Conservation (phyloP, 805 yeast species). For the Saccharomyces jurei region DNA sequence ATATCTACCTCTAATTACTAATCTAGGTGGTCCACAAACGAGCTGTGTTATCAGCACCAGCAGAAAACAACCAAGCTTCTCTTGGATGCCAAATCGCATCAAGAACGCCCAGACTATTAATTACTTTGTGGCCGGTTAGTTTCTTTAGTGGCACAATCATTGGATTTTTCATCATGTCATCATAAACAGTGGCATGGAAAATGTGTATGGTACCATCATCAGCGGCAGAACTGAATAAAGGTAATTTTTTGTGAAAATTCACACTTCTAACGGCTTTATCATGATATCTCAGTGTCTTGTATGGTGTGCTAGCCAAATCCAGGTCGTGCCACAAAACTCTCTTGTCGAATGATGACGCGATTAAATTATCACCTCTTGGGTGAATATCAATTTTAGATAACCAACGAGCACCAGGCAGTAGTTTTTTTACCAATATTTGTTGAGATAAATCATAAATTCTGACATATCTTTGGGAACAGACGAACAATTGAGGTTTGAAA, state of each 20-base stretch:
- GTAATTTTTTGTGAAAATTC: slow-evolving; percentile 77
- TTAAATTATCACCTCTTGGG: slow-evolving; percentile 90
- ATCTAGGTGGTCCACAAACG: slow-evolving; percentile 85
- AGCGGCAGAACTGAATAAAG: slow-evolving; percentile 87
- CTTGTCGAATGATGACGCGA: slow-evolving; percentile 90
- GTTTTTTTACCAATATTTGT: slow-evolving; percentile 74
- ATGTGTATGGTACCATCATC: slow-evolving; percentile 92
- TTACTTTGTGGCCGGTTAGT: slow-evolving; percentile 78
- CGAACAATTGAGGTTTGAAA: slow-evolving; percentile 85
- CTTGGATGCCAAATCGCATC: slow-evolving; percentile 92
- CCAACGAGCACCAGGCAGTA: slow-evolving; percentile 95
- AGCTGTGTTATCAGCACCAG: slow-evolving; percentile 96
- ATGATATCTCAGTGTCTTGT: slow-evolving; percentile 91
- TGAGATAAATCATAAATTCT: slow-evolving; percentile 84
- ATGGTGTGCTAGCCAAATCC: slow-evolving; percentile 82
- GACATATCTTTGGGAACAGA: slow-evolving; percentile 87
- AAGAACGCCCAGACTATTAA: slow-evolving; percentile 77
- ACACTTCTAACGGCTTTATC: slow-evolving; percentile 88
- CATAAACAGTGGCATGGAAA: slow-evolving; percentile 94
- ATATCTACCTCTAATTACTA: not conserved
- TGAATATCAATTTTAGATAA: slow-evolving; percentile 85
- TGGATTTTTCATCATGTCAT: slow-evolving; percentile 83
- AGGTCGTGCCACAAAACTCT: slow-evolving; percentile 96
- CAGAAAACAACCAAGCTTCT: slow-evolving; percentile 95
- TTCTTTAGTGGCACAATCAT: slow-evolving; percentile 92